Percentiles rank a stretch among this genome's conserved stretches.
Conservation (phyloP, 2,329 filamentous ascomycete species). For the Chlorencoelia australis region DNA sequence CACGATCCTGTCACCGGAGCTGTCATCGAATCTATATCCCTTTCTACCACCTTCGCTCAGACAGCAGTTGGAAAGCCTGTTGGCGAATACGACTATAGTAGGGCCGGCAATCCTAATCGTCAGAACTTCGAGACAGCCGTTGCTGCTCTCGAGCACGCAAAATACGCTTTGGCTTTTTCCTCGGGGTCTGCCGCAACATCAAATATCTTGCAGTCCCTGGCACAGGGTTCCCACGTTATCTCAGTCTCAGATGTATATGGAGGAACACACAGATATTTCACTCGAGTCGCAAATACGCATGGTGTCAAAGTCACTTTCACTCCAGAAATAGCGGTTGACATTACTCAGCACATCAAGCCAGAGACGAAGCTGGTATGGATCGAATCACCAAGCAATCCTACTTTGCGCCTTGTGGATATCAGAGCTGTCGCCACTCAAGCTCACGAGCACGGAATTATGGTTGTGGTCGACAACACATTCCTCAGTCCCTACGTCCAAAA, state of each 20-base stretch:
- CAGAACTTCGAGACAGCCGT: conserved; percentile 89
- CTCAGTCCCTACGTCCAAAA: conserved; percentile 95
- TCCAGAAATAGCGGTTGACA: conserved; percentile 80
- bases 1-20: conserved; percentile 88
- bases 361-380: conserved; percentile 97
- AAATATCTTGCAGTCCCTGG: conserved; percentile 84
- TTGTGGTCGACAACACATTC: conserved; percentile 99
- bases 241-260: conserved; percentile 97
- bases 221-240: conserved; percentile 84
- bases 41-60: conserved; percentile 96
- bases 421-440: conserved; percentile 72
- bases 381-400: conserved; percentile 90
- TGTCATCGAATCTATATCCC: conserved; percentile 91
- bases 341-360: conserved; percentile 72
- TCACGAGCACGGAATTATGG: conserved; percentile 78
- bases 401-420: conserved; percentile 86
- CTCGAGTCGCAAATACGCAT: conserved; percentile 89
- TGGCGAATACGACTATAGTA: conserved; percentile 85
- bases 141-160: conserved; percentile 84
- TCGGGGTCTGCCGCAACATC: conserved; percentile 93
- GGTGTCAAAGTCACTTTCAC: conserved; percentile 93
- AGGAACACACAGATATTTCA: conserved; percentile 97
- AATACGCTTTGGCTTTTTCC: conserved; percentile 86
- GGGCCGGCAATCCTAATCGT: conserved; percentile 89
- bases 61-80: conserved; percentile 76